Evolutionary conservation across 179 eudicot species (phyloP), one percentile per base, ranked within the genome.

Genomic region (Camellia oleifera): DNA sequence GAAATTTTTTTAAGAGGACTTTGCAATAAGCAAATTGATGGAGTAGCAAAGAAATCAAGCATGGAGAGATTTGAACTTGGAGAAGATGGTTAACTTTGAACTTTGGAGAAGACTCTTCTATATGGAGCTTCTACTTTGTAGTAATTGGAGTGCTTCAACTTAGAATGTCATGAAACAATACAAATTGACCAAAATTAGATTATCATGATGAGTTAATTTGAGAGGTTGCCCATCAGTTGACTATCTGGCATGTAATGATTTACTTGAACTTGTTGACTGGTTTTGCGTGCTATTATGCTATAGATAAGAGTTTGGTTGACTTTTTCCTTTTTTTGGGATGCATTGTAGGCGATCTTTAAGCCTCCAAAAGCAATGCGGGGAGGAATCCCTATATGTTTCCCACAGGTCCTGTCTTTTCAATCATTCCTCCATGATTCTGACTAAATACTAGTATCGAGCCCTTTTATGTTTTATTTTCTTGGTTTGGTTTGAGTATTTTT

Each of bases 321-420:
- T 40, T 9, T 71, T 48, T 26, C 10, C 40, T 40, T n/a, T 18
- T 74, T 65, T 53, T 71, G 13, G 71, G 6, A 52, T 79, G 53
- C 67, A 50, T 62, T 84, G 77, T 71, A 94, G 99, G 97, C 93
- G n/a, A 83, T 89, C 72, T 88, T 90, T 58, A 93, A 86, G 86
- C 87, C 98, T 79, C 95, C 97, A 11, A 94, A 91, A 79, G 92
- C 92, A 9, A 89, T 88, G 88, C 86, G 99, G 60, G 99, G 98
- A 80, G 99, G 99, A 75, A 92, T 92, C 15, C 87, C 97, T 72
- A 86, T 92, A 78, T 95, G 97, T 84, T 95, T 95, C 77, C 99
- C 99, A 52, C 94, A 95, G 99, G 99, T 95, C 86, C 86, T 44
- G 32, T 26, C 32, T 26, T 5, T 45, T 74, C 57, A 18, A 40